Evolutionary conservation across 495 filamentous ascomycete species (phyloP), one percentile per base, ranked within the genome.

Genomic region (Xeromyces bisporus): DNA sequence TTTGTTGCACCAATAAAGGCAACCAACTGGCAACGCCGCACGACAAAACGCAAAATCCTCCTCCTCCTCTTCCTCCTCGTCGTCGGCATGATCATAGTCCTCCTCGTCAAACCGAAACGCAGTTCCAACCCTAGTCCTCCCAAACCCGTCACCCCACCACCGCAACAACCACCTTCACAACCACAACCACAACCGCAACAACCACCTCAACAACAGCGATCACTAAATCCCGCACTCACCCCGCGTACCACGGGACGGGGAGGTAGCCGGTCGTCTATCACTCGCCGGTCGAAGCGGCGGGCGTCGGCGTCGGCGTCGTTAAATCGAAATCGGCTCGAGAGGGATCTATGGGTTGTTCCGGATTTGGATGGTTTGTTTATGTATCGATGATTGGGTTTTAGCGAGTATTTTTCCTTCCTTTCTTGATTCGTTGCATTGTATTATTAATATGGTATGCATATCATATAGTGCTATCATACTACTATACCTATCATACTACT

Each of bases 21-120:
- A 10, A 76, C 75, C 12, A 72, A 74, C n/a, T 94, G 93, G 43
- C 89, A 96, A 64, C 75, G 71, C 44, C 78, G 74, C 47, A 77
- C 78, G 9, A 83, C 77, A 8, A 94, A 93, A 58, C 66, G 91
- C 40, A 94, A 92, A 57, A 69, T 89, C 16, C 81, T 96, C 23
- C 64, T 97, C 14, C 57, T 97, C 8, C 54, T 97, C n/a, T 44
- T 89, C 4, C 56, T 97, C 3, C 46, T 96, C 11, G 74, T 96
- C 23, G 67, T 77, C 7, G 89, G 77, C 15, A 64, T 93, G 62
- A 71, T 97, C 29, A 93, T 97, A 38, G 49, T 97, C 13, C 55
- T 97, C 1, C 53, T 77, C 3, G 58, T 93, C 31, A 97, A 97
- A 51, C 80, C 89, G 2, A 86, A 78, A 42, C 62, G 57, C 28